Conservation (phyloP, 768 basidiomycete genomes). For the Trametes cinnabarina region DNA sequence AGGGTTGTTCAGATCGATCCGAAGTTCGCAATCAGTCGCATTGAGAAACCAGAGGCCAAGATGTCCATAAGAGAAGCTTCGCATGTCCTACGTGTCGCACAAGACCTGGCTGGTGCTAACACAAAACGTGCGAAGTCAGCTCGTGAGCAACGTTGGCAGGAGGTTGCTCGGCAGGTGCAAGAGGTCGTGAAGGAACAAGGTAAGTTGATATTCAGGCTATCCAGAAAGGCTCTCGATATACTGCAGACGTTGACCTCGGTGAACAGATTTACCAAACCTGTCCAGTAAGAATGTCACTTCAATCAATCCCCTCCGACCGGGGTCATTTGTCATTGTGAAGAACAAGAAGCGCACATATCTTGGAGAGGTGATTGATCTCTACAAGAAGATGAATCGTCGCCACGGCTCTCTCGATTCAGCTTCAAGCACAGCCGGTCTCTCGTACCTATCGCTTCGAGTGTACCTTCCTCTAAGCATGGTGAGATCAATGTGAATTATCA, state of each 20-base stretch:
- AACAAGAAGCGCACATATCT: background rate
- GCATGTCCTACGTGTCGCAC: background rate
- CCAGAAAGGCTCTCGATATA: too few species aligned
- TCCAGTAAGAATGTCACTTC: background rate
- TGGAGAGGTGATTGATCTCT: background rate
- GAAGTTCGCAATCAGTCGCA: background rate
- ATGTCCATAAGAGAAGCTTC: background rate
- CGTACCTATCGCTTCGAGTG: background rate
- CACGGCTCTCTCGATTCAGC: background rate
- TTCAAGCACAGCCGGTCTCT: background rate
- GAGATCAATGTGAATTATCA: too few species aligned
- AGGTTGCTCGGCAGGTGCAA: background rate
- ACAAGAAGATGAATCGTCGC: background rate
- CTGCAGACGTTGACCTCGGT: too few species aligned
- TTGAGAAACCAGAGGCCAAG: background rate
- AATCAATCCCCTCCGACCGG: background rate
- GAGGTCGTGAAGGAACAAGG: too few species aligned
- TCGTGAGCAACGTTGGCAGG: background rate
- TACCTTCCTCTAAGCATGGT: background rate
- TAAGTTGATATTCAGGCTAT: background rate
- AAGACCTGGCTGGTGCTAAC: background rate
- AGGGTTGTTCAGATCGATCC: background rate
- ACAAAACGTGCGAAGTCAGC: background rate
- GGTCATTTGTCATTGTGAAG: background rate
- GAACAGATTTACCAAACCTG: background rate